Evolutionary conservation across 495 filamentous ascomycete species (phyloP), one percentile per base, ranked within the genome.

Genomic region (Pyrenula aspistea): DNA sequence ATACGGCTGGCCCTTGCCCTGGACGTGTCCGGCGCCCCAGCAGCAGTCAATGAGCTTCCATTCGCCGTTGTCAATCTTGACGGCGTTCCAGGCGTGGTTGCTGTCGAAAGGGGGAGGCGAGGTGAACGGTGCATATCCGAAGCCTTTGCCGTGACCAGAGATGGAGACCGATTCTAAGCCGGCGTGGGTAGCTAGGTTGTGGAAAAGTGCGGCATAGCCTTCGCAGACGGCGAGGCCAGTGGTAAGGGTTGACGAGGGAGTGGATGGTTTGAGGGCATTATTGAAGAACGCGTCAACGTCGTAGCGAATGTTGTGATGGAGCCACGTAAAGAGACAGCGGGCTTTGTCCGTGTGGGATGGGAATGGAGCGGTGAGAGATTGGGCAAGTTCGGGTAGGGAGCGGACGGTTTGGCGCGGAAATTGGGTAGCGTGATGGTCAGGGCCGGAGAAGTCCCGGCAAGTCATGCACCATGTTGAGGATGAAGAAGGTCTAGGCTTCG

Each of bases 41-140:
- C 93, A 96, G 2, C 83, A 59, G 62, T 98, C 93, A 47, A 97
- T 75, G 2, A 97, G 76, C 68, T 96, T 95, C 92, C 92, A 98
- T 58, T 84, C 80, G 1, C 85, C 85, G 48, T 83, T 77, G 58
- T 95, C 91, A 56, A 96, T 89, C 51, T 80, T 79, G 19, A 96
- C 87, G 0, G 85, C 93, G 63, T 92, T 97, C 93, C 93, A 98
- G 4, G 93, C 93, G 69, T 98, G 89, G 49, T 78, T 80, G 2
- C 69, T 67, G 0, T 74, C 61, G 58, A 83, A 77, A 0, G 82
- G 75, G 0, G 91, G 89, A 0, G 82, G 55, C 0, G 73, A 65
- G 12, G 82, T 69, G 0, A 85, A 67, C 23, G 79, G 67, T 0
- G 55, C 61, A 63, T 87, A 85, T 8, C 91, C 86, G 62, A 76